Evolutionary conservation across 495 filamentous ascomycete species (phyloP), one percentile per base, ranked within the genome.

Genomic region (Bacidia gigantensis): DNA sequence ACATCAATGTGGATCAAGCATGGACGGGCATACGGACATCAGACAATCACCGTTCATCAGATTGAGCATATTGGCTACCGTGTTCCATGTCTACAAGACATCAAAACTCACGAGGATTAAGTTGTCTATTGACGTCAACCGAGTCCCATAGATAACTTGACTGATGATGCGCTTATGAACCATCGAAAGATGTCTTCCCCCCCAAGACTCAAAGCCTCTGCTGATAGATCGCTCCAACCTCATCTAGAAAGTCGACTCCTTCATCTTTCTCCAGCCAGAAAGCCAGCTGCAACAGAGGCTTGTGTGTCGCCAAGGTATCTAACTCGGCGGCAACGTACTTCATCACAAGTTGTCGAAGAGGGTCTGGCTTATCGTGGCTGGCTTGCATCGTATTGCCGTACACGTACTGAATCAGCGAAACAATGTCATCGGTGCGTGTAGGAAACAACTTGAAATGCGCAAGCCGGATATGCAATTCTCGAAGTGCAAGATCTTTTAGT

Each of bases 361-460:
- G 39, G 17, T 55, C 50, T 17, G 57, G 14, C 20, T 39, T 53
- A 3, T 39, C 39, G 3, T 0, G 2, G 5, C 9, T 17, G 9
- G 41, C 20, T 17, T 17, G 41, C 7, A 44, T 18, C 9, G 41
- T 44, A 0, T 67, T 57, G 2, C 3, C 24, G 26, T 69, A 72
- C 2, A 53, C 55, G 51, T 65, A 68, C 49, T 63, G 61, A 29
- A 69, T 45, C 9, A 69, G 55, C 9, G 65, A 62, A 14, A 65
- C 51, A 21, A 73, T 57, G 41, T 61, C 58, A 9, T 5, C 32
- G 11, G 64, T 46, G 20, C 58, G 58, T 3, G 14, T 54, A 11
- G 51, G 26, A 48, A 58, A 63, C n/a, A 69, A 53, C 2, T 48
- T 62, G 53, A 68, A 70, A 2, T 45, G 32, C 11, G 20, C 47